Conservation (phyloP, 805 yeast species). For the Kazachstania kunashirensis region DNA sequence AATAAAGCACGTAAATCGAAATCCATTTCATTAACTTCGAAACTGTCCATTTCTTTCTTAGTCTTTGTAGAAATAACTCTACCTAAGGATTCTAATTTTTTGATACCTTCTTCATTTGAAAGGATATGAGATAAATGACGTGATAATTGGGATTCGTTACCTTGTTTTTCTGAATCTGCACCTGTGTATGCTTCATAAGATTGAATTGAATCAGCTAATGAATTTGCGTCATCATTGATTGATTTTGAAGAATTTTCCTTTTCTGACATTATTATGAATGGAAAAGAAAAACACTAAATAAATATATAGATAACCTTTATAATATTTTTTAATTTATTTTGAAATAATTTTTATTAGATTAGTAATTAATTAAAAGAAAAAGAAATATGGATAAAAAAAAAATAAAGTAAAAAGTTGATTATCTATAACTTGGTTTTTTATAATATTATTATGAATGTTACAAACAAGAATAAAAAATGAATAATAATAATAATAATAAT, state of each 20-base stretch:
- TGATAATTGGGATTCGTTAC: slow-evolving; percentile 4
- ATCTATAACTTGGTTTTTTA: too few relatives aligned
- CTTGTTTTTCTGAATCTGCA: slow-evolving; percentile 2
- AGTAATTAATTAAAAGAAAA: too few relatives aligned
- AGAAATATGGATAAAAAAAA: neutral
- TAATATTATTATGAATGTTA: too few relatives aligned
- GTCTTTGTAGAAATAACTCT: slow-evolving; percentile 42
- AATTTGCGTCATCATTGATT: slow-evolving; percentile 2
- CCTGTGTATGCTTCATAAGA: slow-evolving; percentile 1
- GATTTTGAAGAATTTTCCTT: slow-evolving; percentile 2
- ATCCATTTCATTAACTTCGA: slow-evolving; percentile 37
- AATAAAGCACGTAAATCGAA: slow-evolving; percentile 38
- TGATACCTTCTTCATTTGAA: slow-evolving; percentile 30
- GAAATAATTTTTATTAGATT: neutral
- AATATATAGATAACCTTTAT: too few relatives aligned
- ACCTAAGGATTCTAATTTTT: slow-evolving; percentile 39
- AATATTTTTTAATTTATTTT: too few relatives aligned
- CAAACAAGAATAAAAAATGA: neutral
- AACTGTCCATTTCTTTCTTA: slow-evolving; percentile 35
- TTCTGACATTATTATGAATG: slow-evolving; percentile 4
- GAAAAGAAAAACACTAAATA: too few relatives aligned
- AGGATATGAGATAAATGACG: slow-evolving; percentile 24
- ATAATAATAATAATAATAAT: too few relatives aligned
- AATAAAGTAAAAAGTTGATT: too few relatives aligned
- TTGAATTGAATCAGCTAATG: slow-evolving; percentile 3